Base-by-base conservation (phyloP, 306 rosid genomes). In the Begonia peltatifolia region DNA sequence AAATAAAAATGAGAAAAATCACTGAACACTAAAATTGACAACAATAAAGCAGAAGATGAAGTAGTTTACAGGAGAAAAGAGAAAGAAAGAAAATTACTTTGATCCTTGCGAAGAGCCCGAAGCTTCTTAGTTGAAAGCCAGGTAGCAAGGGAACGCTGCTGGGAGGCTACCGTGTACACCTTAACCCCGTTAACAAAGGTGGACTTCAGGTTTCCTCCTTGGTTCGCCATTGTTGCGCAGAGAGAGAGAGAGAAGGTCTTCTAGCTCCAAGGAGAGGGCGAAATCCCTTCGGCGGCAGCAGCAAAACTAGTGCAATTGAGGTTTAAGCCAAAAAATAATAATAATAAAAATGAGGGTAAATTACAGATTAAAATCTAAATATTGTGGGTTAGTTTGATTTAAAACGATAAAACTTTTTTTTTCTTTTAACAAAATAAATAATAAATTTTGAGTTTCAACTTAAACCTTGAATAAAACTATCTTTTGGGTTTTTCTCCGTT, bases 71-170 rank as follows among this genome's bases (percentile, higher is more conserved):
- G 10, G 1, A 23, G 9, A 53, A 42, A 9, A 14, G 53, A 17
- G 18, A 17, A 1, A 38, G 13, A 2, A 9, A 13, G n/a, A 30
- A 41, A 47, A 36, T 12, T 61, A 84, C 95, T 74, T 59, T 76
- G 77, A 23, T 72, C 67, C 46, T 73, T 69, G 66, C 95, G 94
- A 46, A 74, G 80, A 46, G 86, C 74, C 13, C 66, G 72, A 41
- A 63, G 71, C 66, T 89, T 82, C 79, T 85, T 85, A 14, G 78
- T 66, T 55, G 78, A 51, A 35, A 76, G 61, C 97, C 97, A 89
- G 12, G 83, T 64, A 25, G 95, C 87, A 6, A 41, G 63, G 11
- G 97, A 82, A 13, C 87, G 95, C 57, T 83, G 93, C 54, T 89
- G 85, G 20, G 95, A 85, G 14, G 94, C 84, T 3, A 80, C 51